Conservation (phyloP, 495 filamentous ascomycete genomes). For the Penicillium cinerascens region DNA sequence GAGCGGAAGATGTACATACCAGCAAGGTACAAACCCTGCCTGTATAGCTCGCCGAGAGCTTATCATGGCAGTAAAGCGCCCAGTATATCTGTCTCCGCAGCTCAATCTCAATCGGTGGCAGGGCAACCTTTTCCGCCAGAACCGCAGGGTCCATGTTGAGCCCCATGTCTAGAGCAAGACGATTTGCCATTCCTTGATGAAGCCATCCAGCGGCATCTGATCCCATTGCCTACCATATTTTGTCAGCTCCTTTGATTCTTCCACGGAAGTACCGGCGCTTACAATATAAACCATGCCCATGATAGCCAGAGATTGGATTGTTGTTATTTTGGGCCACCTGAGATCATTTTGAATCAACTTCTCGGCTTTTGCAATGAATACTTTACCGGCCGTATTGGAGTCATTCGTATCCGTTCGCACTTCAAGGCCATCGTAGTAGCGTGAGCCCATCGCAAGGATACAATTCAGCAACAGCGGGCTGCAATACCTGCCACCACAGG, state of each 20-base stretch:
- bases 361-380: conserved; percentile 68
- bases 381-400: conserved; percentile 61
- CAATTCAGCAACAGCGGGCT: conserved; percentile 74
- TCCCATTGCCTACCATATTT: conserved; percentile 18
- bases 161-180: conserved; percentile 29
- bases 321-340: conserved; percentile 60
- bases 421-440: conserved; percentile 63
- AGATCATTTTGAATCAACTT: conserved; percentile 54
- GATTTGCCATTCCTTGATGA: conserved; percentile 28
- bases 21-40: conserved; percentile 31
- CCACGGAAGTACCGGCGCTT: not conserved
- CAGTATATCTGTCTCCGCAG: conserved; percentile 31
- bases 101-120: conserved; percentile 24
- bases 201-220: conserved; percentile 30
- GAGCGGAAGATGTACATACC: conserved; percentile 7
- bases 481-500: conserved; percentile 55
- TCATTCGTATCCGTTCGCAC: conserved; percentile 60
- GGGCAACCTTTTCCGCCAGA: conserved; percentile 17
- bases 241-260: not conserved
- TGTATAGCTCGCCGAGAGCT: conserved; percentile 29
- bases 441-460: conserved; percentile 67
- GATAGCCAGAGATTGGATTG: conserved; percentile 72
- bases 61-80: conserved; percentile 31
- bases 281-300: conserved; percentile 49
- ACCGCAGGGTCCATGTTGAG: conserved; percentile 28